Evolutionary conservation across 106 monocot species (phyloP), one percentile per base, ranked within the genome.

Genomic region (Narthecium ossifragum): DNA sequence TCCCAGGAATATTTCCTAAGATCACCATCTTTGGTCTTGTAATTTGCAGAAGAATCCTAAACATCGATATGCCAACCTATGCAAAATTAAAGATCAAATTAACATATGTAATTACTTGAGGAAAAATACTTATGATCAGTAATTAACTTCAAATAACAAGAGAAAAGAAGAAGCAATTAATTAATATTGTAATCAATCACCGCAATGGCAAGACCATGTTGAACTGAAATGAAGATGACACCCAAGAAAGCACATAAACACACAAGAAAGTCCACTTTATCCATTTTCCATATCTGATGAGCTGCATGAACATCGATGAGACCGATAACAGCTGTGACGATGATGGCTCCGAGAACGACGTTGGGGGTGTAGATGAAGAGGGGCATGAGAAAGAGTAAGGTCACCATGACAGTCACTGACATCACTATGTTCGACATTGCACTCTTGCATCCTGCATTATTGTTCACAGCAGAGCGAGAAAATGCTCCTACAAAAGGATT

Each of bases 371-470:
- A 85, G 31, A 61, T 55, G 36, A 93, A 93, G 34, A 93, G 72
- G 0, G 93, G 93, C 93, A 93, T 93, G 27, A 93, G 82, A 34
- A 93, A 78, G 40, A 93, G 77, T 18, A 93, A 77, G 0, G 93
- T 85, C 48, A 93, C 72, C 88, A 93, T 89, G 21, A 93, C 85
- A 0, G 89, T 83, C 21, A 85, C 0, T 0, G 93, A 51, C 93
- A 93, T 93, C 10, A 93, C 63, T 63, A 89, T 69, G 53, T 93
- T 93, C 11, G 93, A 93, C 71, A 93, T 59, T 2, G 93, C 89
- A 10, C 82, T 93, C 66, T 89, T 93, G 70, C 88, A 85, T 55
- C 93, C 93, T 1, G 93, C 93, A 62, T 89, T 89, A 46, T 85
- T 55, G 70, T 93, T 93, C 12, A 93, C 93, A 0, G 93, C 93